Base-by-base conservation (phyloP, 2,329 filamentous ascomycete species). In the Fusarium nisikadoi region DNA sequence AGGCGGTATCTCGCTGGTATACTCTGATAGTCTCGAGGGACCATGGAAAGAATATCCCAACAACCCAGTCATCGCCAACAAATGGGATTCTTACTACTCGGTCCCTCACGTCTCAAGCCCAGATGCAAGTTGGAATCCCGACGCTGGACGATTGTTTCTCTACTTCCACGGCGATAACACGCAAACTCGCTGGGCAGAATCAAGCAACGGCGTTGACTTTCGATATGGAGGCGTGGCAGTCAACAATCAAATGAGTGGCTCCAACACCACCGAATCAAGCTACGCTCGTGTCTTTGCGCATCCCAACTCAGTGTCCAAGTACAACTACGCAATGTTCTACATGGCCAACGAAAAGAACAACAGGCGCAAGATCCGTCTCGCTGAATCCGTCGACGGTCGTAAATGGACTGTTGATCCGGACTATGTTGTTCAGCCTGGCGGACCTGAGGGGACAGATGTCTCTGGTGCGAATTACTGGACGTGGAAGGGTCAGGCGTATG, bases 251-350 rank as follows among this genome's bases (percentile, higher is more conserved):
- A 77, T 77, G 76, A 70, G 70, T 14, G 75, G 75, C 0, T 45
- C 74, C 11, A 50, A 62, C 8, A 75, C 74, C 3, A 77, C 75
- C 0, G 76, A 77, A 14, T 68, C 75, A 8, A 77, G 76, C 46
- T 77, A 77, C 42, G 76, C 76, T 0, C 75, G 76, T 8, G 75
- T 77, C 12, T 77, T 77, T 46, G 11, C 41, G 14, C 76, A 77
- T 38, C 75, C 69, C 3, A 66, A 77, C 25, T 5, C 68, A 7
- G 45, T 46, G 0, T 77, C 74, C n/a, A 66, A 56, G 1, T 77
- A 76, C 49, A 49, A 54, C 0, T 77, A 76, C 23, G 75, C 68
- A 43, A 77, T 77, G 76, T 77, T 77, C 38, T 77, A 77, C 62
- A 77, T 77, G 76, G 75, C 46, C 46, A 77, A 77, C 29, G 76